Evolutionary conservation across 345 rosid species (phyloP).

Genomic region (Excoecaria cochinchinensis): DNA sequence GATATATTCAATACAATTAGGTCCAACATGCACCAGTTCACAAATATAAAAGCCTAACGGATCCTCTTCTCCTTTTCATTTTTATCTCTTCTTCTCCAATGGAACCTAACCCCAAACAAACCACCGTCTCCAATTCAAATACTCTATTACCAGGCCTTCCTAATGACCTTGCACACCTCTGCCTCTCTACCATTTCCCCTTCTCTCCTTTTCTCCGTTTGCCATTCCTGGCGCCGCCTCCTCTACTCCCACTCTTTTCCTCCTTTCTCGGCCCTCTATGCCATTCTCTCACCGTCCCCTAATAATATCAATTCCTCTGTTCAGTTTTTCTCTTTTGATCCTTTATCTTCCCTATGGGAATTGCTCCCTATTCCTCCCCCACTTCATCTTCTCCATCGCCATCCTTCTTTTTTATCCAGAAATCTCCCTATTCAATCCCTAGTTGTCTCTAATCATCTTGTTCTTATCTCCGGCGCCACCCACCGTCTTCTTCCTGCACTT

Average conservation of each 20-base stretch:
- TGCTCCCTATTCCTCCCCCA: constrained; percentile 41
- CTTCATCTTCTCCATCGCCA: constrained; percentile 49
- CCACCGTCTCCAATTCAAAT: too few species aligned
- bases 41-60: too few species aligned
- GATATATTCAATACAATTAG: too few species aligned
- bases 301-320: constrained; percentile 32
- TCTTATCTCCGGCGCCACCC: constrained; percentile 42
- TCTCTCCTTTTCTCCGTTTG: constrained; percentile 48
- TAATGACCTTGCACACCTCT: too few species aligned
- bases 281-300: too few species aligned
- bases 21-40: too few species aligned
- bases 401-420: constrained; percentile 45
- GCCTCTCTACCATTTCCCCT: too few species aligned
- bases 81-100: too few species aligned
- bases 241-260: constrained; percentile 36
- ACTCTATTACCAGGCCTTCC: too few species aligned
- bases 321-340: constrained; percentile 44
- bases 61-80: too few species aligned
- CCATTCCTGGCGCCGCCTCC: constrained; percentile 52
- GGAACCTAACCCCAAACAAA: too few species aligned
- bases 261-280: too few species aligned
- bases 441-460: constrained; percentile 41
- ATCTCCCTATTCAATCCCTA: constrained; percentile 44
- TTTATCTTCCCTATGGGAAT: constrained; percentile 40
- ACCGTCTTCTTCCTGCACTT: constrained; percentile 44